phyloP scores from a whole-genome alignment of 2,329 filamentous ascomycete species.

The Pseudogymnoascus sp. region DNA sequence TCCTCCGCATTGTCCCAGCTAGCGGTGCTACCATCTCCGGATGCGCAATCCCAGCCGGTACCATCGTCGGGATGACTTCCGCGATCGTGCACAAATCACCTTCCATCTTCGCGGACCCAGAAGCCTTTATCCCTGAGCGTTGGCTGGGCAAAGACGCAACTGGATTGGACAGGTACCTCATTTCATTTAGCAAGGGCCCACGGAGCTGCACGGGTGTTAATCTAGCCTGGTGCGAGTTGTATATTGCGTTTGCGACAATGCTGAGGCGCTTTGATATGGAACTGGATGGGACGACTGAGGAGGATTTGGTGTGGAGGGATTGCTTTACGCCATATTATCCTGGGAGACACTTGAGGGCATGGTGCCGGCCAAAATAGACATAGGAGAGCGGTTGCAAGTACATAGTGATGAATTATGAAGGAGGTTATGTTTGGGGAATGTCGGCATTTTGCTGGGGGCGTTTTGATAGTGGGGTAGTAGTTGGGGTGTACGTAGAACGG shows the following conservation, averaged over 20 bases:
- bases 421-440: background rate
- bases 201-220: conserved; percentile 31
- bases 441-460: background rate
- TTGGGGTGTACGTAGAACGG: background rate
- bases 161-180: conserved; percentile 29
- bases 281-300: conserved; percentile 20
- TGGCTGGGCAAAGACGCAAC: conserved; percentile 29
- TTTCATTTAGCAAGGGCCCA: conserved; percentile 36
- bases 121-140: conserved; percentile 34
- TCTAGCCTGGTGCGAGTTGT: conserved; percentile 28
- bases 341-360: conserved; percentile 14
- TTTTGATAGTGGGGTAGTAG: background rate
- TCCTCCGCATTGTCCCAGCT: conserved; percentile 19
- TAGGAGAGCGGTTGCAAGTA: background rate
- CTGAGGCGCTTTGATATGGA: conserved; percentile 23
- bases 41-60: conserved; percentile 12
- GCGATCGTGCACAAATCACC: conserved; percentile 15
- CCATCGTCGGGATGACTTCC: conserved; percentile 24
- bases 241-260: conserved; percentile 25
- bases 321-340: conserved; percentile 17
- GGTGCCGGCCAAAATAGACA: conserved; percentile 13
- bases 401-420: conserved; percentile 1
- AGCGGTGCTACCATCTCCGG: conserved; percentile 17
- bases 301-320: conserved; percentile 24
- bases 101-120: conserved; percentile 30